phyloP scores from a whole-genome alignment of 169 alveolate genomes.

The Cryptosporidium sp. region DNA sequence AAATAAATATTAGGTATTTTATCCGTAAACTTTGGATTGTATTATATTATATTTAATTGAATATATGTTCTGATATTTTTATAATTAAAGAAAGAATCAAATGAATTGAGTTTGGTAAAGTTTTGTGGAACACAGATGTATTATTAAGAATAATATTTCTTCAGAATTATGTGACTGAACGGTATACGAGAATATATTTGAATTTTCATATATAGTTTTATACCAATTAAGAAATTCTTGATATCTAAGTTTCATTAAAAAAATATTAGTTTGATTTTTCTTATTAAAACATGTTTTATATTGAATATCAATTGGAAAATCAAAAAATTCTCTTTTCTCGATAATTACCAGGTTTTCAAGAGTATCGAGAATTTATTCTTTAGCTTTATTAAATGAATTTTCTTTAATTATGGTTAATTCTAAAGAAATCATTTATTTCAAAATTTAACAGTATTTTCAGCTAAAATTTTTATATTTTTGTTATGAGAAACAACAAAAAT shows the following conservation, averaged over 20 bases:
- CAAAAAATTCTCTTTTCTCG: neutral
- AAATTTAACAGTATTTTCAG: constrained; percentile 13
- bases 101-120: neutral
- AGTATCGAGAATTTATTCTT: neutral
- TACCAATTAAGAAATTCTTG: constrained; percentile 25
- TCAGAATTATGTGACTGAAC: constrained; percentile 17
- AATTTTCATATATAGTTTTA: neutral
- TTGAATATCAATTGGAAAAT: neutral
- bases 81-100: neutral
- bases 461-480: neutral
- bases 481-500: constrained; percentile 18
- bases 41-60: neutral
- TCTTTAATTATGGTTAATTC: neutral
- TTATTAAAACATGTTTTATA: constrained; percentile 6
- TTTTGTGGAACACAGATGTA: neutral
- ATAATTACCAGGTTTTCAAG: neutral
- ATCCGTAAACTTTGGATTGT: neutral
- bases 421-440: constrained; percentile 11
- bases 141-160: neutral
- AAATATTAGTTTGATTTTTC: neutral
- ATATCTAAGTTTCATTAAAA: neutral
- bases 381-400: neutral
- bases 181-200: neutral
- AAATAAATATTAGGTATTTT: neutral
- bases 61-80: constrained; percentile 7